Conservation (phyloP, 495 filamentous ascomycete species). For the Stereocaulon alpinum region DNA sequence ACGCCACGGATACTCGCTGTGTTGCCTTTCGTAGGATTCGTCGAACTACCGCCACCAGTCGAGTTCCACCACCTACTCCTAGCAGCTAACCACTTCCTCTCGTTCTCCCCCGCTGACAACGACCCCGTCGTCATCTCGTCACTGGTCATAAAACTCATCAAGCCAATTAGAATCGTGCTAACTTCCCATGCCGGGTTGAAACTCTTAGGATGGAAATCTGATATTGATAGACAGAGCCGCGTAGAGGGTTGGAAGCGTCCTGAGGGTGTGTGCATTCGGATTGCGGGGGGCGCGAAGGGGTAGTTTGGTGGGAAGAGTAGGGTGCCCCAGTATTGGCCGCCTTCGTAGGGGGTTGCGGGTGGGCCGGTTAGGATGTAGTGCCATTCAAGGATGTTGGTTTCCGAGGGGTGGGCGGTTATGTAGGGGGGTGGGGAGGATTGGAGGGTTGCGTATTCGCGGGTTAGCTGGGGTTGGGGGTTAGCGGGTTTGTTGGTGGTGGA, state of each 20-base stretch:
- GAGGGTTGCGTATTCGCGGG: constrained; percentile 88
- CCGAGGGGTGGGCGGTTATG: constrained; percentile 88
- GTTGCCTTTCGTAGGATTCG: constrained; percentile 38
- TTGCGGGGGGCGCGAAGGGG: constrained; percentile 92
- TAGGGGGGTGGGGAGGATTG: constrained; percentile 86
- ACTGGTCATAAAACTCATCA: constrained; percentile 94
- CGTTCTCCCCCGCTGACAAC: constrained; percentile 65
- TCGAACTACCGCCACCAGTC: constrained; percentile 80
- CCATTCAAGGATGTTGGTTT: constrained; percentile 95
- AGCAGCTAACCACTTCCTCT: constrained; percentile 67
- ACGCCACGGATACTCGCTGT: constrained; percentile 41
- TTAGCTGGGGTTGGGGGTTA: constrained; percentile 47
- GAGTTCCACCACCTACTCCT: constrained; percentile 93
- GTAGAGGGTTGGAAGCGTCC: constrained; percentile 90
- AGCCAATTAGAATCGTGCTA: constrained; percentile 85
- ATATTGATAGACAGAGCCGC: constrained; percentile 87
- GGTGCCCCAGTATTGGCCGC: constrained; percentile 97
- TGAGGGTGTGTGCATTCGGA: constrained; percentile 96
- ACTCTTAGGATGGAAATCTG: constrained; percentile 91
- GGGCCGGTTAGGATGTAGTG: constrained; percentile 97
- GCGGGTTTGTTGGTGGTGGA: constrained; percentile 17
- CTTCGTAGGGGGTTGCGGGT: constrained; percentile 86
- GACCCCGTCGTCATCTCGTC: constrained; percentile 98
- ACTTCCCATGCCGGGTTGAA: constrained; percentile 99
- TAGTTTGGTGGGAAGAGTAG: constrained; percentile 92